Evolutionary conservation across 768 basidiomycete species (phyloP).

Genomic region (Xerocomellus dryophilus): DNA sequence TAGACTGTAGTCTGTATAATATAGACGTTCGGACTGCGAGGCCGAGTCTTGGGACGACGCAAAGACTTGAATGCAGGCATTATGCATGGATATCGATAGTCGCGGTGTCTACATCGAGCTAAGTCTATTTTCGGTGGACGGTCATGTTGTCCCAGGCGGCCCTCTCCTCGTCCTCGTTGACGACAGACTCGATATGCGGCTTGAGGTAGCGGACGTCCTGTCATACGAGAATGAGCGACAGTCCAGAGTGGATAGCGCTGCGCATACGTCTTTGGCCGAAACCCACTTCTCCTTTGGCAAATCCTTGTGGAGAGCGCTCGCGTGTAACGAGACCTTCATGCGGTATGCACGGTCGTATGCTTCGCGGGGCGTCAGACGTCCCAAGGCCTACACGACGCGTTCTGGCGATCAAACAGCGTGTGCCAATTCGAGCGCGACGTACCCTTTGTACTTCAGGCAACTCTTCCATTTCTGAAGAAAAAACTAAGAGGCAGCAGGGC

Average conservation of each 20-base stretch:
- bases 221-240: conserved; percentile 7
- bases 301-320: conserved; percentile 71
- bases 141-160: conserved; percentile 74
- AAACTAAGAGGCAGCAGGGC: not conserved
- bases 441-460: conserved; percentile 76
- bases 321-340: conserved; percentile 74
- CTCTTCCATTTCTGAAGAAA: conserved; percentile 69
- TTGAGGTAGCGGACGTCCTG: conserved; percentile 91
- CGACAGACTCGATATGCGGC: conserved; percentile 70
- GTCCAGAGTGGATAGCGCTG: not conserved
- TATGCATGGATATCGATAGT: conserved; percentile 19
- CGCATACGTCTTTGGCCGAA: conserved; percentile 66
- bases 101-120: conserved; percentile 23
- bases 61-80: conserved; percentile 1
- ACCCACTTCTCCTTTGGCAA: conserved; percentile 83
- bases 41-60: not conserved
- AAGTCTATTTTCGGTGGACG: conserved; percentile 63
- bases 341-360: conserved; percentile 90
- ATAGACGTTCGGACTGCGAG: conserved; percentile 6
- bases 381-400: conserved; percentile 60
- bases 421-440: conserved; percentile 19
- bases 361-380: conserved; percentile 75
- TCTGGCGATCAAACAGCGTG: not conserved
- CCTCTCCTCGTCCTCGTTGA: conserved; percentile 75
- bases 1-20: conserved; percentile 17